Evolutionary conservation across 106 monocot genomes (phyloP), one percentile per base, ranked within the genome.

Genomic region (Agapanthus africanus): DNA sequence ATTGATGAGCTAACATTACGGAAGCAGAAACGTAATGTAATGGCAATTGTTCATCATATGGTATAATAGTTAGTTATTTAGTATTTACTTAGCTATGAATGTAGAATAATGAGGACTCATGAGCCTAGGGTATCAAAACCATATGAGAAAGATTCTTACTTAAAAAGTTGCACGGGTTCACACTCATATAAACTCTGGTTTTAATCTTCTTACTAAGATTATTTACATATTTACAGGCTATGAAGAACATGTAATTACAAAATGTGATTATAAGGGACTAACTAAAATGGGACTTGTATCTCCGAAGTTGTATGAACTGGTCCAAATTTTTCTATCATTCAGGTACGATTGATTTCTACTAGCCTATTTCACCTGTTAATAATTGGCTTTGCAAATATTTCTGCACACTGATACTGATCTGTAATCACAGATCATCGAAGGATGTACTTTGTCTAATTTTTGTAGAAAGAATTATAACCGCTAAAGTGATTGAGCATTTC

Each of bases 381-480:
- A 0, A 13, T 26, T 15, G 28, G 18, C 18, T 31, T 67, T 6
- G 32, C 10, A 46, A 4, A 31, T 40, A 65, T 65, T 65, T 39
- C 7, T 66, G 16, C 49, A 49, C 40, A 50, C 49, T 68, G 49
- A 68, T 50, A 49, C 49, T 68, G 18, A 32, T 15, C 28, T 68
- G 33, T 32, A 0, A 9, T 35, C 67, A 61, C 82, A 95, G 88
- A 33, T 37, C 64, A 37, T 65, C 86, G 36, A 77, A 71, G 11
- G 60, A 89, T 78, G 71, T 89, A 10, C 76, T 81, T 25, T 91
- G 95, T 65, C 76, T 97, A 36, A 82, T 91, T 41, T 97, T 92
- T 81, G 89, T 97, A 9, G 97, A 97, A 61, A 81, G 89, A 78
- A 92, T 80, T 60, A 92, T 97, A 65, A 87, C 82, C 35, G 91